Evolutionary conservation across 352 stramenopile genomes (phyloP).

Genomic region (Halophytophthora batemanensis): DNA sequence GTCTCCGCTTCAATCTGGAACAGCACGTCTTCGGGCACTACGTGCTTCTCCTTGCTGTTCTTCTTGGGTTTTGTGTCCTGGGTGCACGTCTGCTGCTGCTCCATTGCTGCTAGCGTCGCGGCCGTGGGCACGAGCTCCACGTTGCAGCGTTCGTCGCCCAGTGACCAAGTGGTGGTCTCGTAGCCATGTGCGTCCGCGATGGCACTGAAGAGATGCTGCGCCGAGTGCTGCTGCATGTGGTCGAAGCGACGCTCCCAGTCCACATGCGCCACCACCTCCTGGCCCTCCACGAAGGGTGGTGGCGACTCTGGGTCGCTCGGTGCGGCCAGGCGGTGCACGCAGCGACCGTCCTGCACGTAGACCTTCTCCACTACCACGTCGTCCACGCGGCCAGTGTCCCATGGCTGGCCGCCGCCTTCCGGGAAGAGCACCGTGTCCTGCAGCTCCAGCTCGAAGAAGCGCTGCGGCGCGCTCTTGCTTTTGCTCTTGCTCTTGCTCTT

Average conservation of each 20-base stretch:
- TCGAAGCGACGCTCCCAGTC: slow-evolving; percentile 81
- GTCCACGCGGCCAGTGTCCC: slow-evolving; percentile 68
- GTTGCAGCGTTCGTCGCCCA: slow-evolving; percentile 69
- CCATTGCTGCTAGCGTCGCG: background rate
- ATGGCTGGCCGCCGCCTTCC: slow-evolving; percentile 85
- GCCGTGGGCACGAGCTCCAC: slow-evolving; percentile 68
- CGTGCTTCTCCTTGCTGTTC: slow-evolving; percentile 34
- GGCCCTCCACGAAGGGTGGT: slow-evolving; percentile 35
- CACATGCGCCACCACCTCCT: slow-evolving; percentile 52
- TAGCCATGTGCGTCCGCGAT: slow-evolving; percentile 71
- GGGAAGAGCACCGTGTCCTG: slow-evolving; percentile 84
- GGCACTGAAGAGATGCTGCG: slow-evolving; percentile 86
- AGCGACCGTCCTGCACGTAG: slow-evolving; percentile 64
- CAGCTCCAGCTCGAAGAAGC: slow-evolving; percentile 59
- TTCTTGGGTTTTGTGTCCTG: slow-evolving; percentile 21
- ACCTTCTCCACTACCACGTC: slow-evolving; percentile 47
- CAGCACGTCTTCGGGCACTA: slow-evolving; percentile 37
- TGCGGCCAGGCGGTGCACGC: slow-evolving; percentile 48
- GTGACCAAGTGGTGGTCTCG: slow-evolving; percentile 79
- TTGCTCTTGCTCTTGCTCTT: slow-evolving; percentile 6
- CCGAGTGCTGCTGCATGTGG: slow-evolving; percentile 90
- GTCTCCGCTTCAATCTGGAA: slow-evolving; percentile 64
- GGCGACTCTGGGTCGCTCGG: slow-evolving; percentile 14
- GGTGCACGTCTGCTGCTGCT: background rate
- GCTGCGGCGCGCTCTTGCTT: slow-evolving; percentile 9